Percentiles rank a stretch among this genome's conserved stretches.
These are phyloP conservation scores for Ophiosphaerella korrae DNA, from an alignment of 2,329 filamentous ascomycete species.

Conservation along the genomic window DNA sequence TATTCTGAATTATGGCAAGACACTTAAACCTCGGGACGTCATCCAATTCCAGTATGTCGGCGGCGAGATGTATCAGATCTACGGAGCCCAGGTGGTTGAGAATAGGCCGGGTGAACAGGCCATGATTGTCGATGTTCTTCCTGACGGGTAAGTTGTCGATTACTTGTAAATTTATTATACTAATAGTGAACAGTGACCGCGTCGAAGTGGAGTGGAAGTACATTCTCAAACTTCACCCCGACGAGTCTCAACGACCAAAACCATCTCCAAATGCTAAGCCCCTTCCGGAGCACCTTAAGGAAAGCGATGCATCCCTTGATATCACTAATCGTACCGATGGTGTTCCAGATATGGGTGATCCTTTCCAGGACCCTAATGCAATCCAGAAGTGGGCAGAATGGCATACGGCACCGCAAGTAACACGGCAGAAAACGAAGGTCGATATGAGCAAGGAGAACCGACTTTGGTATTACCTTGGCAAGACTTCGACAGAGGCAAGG, in stretches of 20 bases:
- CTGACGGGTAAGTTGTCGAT: conserved; percentile 70
- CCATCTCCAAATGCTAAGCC: conserved; percentile 74
- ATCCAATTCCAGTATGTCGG: conserved; percentile 82
- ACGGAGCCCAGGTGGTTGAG: conserved; percentile 85
- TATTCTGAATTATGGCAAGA: conserved; percentile 70
- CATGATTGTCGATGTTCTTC: conserved; percentile 80
- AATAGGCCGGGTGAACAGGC: conserved; percentile 77
- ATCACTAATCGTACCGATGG: conserved; percentile 56
- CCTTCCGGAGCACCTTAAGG: conserved; percentile 63
- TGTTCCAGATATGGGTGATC: conserved; percentile 53
- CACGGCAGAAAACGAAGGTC: conserved; percentile 66
- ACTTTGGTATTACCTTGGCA: conserved; percentile 87
- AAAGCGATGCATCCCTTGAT: conserved; percentile 51
- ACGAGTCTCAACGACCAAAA: conserved; percentile 74
- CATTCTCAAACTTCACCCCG: conserved; percentile 72
- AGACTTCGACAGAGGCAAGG: conserved; percentile 84
- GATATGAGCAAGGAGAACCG: conserved; percentile 74
- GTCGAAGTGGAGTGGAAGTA: conserved; percentile 86
- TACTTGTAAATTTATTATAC: neutral
- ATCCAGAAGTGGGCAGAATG: conserved; percentile 69
- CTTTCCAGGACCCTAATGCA: conserved; percentile 54
- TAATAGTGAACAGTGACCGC: conserved; percentile 60
- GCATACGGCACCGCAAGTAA: conserved; percentile 56
- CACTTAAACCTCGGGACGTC: conserved; percentile 73
- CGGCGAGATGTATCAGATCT: conserved; percentile 84